These are phyloP conservation scores for Solanum hybrid DNA, from an alignment of 305 asterid genomes.

Conservation along the genomic window DNA sequence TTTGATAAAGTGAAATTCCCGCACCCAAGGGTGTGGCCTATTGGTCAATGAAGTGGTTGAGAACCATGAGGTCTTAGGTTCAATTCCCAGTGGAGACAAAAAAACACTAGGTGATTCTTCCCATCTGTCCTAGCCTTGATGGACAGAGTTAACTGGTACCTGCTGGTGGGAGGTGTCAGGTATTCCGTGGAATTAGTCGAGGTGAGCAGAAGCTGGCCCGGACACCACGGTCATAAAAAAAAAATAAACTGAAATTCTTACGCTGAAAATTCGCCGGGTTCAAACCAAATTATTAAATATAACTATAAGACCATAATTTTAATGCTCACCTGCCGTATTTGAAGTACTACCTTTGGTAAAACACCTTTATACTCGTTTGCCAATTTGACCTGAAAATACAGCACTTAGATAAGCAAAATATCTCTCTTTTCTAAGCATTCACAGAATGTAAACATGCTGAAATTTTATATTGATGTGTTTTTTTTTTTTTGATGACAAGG, in stretches of 20 bases:
- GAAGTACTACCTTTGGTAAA: conserved; percentile 70
- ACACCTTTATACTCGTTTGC: conserved; percentile 70
- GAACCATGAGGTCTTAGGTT: not conserved
- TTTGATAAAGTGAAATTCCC: not conserved
- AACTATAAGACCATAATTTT: not conserved
- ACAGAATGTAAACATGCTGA: not conserved
- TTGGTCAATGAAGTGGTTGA: not conserved
- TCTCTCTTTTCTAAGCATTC: not conserved
- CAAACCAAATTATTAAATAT: not conserved
- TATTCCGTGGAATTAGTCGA: not conserved
- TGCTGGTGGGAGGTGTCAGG: not conserved
- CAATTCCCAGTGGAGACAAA: not conserved
- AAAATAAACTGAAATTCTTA: not conserved
- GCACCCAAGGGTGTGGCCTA: not conserved
- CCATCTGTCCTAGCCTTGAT: not conserved
- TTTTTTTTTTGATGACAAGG: too few relatives aligned
- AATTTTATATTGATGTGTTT: not conserved
- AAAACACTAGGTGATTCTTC: not conserved
- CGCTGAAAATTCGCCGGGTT: not conserved
- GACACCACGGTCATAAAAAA: not conserved
- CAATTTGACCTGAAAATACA: conserved; percentile 56
- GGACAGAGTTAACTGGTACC: not conserved
- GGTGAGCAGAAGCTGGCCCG: not conserved
- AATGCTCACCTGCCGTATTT: conserved; percentile 58
- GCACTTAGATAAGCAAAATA: not conserved